phyloP scores from a whole-genome alignment of 1,284 basidiomycete species.

The Ceratobasidium sp. region DNA sequence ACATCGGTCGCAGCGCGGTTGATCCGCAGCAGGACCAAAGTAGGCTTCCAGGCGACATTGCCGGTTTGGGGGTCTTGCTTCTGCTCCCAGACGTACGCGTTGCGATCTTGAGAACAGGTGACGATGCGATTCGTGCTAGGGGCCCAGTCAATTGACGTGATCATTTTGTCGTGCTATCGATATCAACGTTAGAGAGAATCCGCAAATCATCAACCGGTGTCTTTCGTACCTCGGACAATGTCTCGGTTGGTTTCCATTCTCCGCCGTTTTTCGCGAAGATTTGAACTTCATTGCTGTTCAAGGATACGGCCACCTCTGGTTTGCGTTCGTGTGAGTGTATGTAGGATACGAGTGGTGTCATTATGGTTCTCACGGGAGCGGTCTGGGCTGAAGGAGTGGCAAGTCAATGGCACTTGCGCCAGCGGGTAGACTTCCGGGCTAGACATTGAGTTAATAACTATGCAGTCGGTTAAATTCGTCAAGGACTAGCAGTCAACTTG shows the following conservation, averaged over 20 bases:
- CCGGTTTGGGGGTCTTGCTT: constrained; percentile 77
- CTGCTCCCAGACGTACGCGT: constrained; percentile 98
- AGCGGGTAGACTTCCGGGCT: constrained; percentile 81
- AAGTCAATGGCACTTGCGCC: constrained; percentile 84
- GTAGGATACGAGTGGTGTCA: constrained; percentile 29
- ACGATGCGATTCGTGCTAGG: constrained; percentile 96
- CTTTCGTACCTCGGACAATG: constrained; percentile 80
- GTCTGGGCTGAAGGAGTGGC: constrained; percentile 93
- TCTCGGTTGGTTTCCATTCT: constrained; percentile 83
- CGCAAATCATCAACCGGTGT: neutral
- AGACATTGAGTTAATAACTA: constrained; percentile 64
- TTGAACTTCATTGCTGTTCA: constrained; percentile 90
- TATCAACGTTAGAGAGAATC: constrained; percentile 14
- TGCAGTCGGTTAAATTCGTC: constrained; percentile 52
- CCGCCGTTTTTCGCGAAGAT: constrained; percentile 77
- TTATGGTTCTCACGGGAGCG: constrained; percentile 72
- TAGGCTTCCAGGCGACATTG: constrained; percentile 88
- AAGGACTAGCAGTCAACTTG: constrained; percentile 83
- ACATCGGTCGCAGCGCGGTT: constrained; percentile 97
- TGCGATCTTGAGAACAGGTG: constrained; percentile 97
- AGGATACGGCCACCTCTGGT: constrained; percentile 88
- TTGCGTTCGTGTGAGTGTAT: constrained; percentile 45
- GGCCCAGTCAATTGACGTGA: constrained; percentile 99
- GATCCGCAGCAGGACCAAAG: constrained; percentile 93
- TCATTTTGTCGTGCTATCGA: constrained; percentile 93